Evolutionary conservation across 495 filamentous ascomycete species (phyloP).

Genomic region (Tuber magnatum): DNA sequence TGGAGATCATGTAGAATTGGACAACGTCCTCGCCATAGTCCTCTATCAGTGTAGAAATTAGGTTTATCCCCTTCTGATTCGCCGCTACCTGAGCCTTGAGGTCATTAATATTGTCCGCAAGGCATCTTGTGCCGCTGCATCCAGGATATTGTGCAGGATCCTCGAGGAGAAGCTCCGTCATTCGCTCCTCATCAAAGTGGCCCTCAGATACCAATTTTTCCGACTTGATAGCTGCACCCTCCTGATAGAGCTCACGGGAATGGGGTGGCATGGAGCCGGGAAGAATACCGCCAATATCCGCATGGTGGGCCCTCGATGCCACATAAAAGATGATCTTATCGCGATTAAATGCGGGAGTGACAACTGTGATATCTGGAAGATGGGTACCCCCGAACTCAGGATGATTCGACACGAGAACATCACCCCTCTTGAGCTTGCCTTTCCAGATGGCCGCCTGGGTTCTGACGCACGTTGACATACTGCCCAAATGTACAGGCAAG

Average conservation of each 20-base stretch:
- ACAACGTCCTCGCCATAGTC: slow-evolving; percentile 90
- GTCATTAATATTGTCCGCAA: slow-evolving; percentile 92
- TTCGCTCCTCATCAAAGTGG: slow-evolving; percentile 77
- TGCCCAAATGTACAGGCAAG: slow-evolving; percentile 83
- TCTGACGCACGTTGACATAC: slow-evolving; percentile 90
- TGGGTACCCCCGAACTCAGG: slow-evolving; percentile 87
- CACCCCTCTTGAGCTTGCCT: slow-evolving; percentile 78
- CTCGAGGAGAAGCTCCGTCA: slow-evolving; percentile 71
- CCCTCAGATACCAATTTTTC: slow-evolving; percentile 92
- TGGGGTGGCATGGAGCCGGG: slow-evolving; percentile 96
- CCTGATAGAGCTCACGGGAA: slow-evolving; percentile 85
- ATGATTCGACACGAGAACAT: slow-evolving; percentile 93
- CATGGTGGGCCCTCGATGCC: slow-evolving; percentile 89
- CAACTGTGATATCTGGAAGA: slow-evolving; percentile 74
- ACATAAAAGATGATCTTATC: slow-evolving; percentile 94
- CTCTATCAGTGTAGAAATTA: slow-evolving; percentile 74
- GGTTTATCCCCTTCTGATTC: slow-evolving; percentile 88
- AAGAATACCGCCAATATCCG: slow-evolving; percentile 92
- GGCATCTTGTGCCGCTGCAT: slow-evolving; percentile 80
- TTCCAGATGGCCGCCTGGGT: slow-evolving; percentile 91
- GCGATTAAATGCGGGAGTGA: slow-evolving; percentile 85
- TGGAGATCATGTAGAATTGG: slow-evolving; percentile 90
- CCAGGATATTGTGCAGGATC: slow-evolving; percentile 80
- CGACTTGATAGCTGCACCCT: slow-evolving; percentile 86
- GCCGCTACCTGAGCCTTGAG: slow-evolving; percentile 93